phyloP scores from a whole-genome alignment of 2,329 filamentous ascomycete genomes.

The Aspergillus nomiae region DNA sequence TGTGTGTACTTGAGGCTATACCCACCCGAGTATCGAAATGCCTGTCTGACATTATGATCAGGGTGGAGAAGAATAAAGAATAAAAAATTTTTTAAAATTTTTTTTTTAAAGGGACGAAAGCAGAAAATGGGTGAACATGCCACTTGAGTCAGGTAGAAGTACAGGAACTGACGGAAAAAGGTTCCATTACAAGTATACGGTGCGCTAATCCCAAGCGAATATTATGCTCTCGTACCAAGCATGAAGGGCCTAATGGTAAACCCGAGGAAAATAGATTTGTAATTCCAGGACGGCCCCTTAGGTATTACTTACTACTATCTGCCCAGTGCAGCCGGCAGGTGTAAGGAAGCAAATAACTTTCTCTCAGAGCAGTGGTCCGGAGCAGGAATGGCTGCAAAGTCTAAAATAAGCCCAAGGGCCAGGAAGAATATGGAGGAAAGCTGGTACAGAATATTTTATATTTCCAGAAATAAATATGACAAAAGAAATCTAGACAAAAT shows the following conservation, averaged over 20 bases:
- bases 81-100: too few species aligned
- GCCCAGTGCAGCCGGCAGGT: neutral
- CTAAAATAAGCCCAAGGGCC: slow-evolving; percentile 8
- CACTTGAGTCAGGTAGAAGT: neutral
- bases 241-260: neutral
- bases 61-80: neutral
- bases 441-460: neutral
- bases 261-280: neutral
- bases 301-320: too few species aligned
- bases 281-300: neutral
- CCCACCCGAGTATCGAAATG: slow-evolving; percentile 7
- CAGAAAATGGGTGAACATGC: slow-evolving; percentile 5
- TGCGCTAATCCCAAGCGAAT: neutral
- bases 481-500: slow-evolving; percentile 9
- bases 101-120: neutral
- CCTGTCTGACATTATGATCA: slow-evolving; percentile 4
- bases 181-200: slow-evolving; percentile 10
- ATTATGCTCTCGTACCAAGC: neutral
- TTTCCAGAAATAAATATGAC: neutral
- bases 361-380: slow-evolving; percentile 15
- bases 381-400: slow-evolving; percentile 16
- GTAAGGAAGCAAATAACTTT: slow-evolving; percentile 17
- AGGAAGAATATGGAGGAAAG: neutral
- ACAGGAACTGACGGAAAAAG: slow-evolving; percentile 10
- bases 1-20: neutral